Evolutionary conservation across 352 stramenopile species (phyloP).

Genomic region (Phytophthora citrophthora): DNA sequence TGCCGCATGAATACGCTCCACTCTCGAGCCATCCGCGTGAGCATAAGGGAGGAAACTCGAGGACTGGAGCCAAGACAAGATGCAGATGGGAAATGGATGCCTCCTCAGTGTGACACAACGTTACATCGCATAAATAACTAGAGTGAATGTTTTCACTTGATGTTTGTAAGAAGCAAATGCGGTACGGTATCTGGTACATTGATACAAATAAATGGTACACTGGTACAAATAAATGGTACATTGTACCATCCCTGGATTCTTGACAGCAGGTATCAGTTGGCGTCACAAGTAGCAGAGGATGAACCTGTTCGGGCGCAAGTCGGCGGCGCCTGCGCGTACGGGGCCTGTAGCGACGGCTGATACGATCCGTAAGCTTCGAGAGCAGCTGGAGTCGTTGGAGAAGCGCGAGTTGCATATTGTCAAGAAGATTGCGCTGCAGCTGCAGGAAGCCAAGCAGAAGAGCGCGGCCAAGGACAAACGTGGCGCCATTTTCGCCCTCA

Average conservation of each 20-base stretch:
- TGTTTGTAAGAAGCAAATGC: not conserved
- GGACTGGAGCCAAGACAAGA: not conserved
- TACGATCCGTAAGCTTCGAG: slow-evolving; percentile 91
- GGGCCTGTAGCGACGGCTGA: slow-evolving; percentile 77
- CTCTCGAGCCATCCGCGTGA: slow-evolving; percentile 28
- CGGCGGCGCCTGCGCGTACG: slow-evolving; percentile 55
- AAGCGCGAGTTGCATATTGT: slow-evolving; percentile 96
- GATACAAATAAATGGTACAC: not conserved
- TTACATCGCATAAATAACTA: not conserved
- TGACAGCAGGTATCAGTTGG: not conserved
- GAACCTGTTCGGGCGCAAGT: slow-evolving; percentile 90
- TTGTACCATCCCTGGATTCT: slow-evolving; percentile 13
- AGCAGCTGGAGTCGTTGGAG: slow-evolving; percentile 91
- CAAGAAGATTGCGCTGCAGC: slow-evolving; percentile 95
- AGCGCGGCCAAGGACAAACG: slow-evolving; percentile 97
- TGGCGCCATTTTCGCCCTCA: slow-evolving; percentile 97
- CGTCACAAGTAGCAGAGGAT: slow-evolving; percentile 38
- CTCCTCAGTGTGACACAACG: slow-evolving; percentile 10
- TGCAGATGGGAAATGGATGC: slow-evolving; percentile 25
- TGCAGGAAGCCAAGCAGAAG: slow-evolving; percentile 96
- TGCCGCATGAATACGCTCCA: slow-evolving; percentile 69
- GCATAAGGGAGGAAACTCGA: slow-evolving; percentile 14
- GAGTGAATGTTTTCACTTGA: not conserved
- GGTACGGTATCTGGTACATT: not conserved
- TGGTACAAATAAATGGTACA: not conserved